Evolutionary conservation across 2,329 filamentous ascomycete species (phyloP).

Genomic region (Penicillium capsulatum): DNA sequence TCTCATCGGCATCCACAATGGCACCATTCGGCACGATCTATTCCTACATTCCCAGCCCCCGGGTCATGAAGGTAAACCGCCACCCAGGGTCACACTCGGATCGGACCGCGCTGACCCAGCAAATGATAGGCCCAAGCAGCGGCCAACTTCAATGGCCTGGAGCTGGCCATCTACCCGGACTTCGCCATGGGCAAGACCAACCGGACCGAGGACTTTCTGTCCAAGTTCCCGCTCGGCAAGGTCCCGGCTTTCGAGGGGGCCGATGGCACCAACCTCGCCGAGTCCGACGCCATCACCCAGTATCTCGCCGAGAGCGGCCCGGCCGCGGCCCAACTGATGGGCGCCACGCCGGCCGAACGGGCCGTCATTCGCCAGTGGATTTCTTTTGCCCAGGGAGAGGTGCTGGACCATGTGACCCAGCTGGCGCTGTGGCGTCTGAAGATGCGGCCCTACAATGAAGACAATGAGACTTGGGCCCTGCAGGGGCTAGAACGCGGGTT

Average conservation of each 20-base stretch:
- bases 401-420: conserved; percentile 15
- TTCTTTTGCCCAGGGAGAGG: conserved; percentile 38
- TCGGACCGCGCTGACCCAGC: background rate
- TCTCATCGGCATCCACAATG: conserved; percentile 17
- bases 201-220: conserved; percentile 43
- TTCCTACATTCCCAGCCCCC: conserved; percentile 19
- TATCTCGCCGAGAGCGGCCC: conserved; percentile 48
- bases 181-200: conserved; percentile 46
- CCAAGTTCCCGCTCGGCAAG: conserved; percentile 53
- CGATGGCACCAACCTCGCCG: conserved; percentile 47
- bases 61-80: conserved; percentile 22
- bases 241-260: conserved; percentile 48
- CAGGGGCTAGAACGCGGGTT: conserved; percentile 21
- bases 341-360: conserved; percentile 39
- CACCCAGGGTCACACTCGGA: background rate
- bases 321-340: conserved; percentile 44
- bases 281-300: conserved; percentile 47
- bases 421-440: conserved; percentile 22
- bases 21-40: conserved; percentile 25
- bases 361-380: conserved; percentile 48
- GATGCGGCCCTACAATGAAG: conserved; percentile 18
- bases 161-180: conserved; percentile 25
- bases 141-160: conserved; percentile 36
- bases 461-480: conserved; percentile 15
- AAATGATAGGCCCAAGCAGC: conserved; percentile 25